These are phyloP conservation scores for Trichoderma sp. DNA, from an alignment of 2,329 filamentous ascomycete species.

Conservation along the genomic window DNA sequence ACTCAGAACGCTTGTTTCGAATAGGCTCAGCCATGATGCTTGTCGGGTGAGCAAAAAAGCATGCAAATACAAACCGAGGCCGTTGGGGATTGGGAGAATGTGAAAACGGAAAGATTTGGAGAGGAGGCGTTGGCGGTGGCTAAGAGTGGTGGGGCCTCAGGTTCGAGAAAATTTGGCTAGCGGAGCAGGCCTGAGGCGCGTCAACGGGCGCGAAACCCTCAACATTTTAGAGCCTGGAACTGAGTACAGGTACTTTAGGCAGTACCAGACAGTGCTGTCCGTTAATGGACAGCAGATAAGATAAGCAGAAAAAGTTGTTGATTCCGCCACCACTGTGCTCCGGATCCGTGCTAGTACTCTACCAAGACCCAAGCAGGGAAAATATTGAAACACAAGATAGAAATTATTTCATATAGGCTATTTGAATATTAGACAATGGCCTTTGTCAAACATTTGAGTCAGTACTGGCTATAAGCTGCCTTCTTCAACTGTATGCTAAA, in stretches of 20 bases:
- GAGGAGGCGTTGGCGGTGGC: constrained; percentile 40
- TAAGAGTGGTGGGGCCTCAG: constrained; percentile 44
- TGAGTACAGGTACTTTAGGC: not conserved
- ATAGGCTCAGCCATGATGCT: constrained; percentile 63
- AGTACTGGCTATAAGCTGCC: not conserved
- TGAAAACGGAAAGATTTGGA: constrained; percentile 39
- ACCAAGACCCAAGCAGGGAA: not conserved
- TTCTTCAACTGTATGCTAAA: not conserved
- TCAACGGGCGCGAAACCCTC: constrained; percentile 25
- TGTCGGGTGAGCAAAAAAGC: constrained; percentile 33
- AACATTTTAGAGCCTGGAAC: not conserved
- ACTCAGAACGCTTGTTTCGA: constrained; percentile 62
- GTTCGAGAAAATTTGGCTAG: constrained; percentile 42
- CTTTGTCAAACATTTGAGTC: not conserved
- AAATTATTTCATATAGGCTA: not conserved
- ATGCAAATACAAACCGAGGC: constrained; percentile 32
- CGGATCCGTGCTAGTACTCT: not conserved
- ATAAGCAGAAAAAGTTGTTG: not conserved
- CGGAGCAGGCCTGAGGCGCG: constrained; percentile 36
- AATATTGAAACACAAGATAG: not conserved
- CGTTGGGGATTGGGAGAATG: constrained; percentile 32
- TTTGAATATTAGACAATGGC: not conserved
- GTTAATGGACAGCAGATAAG: not conserved
- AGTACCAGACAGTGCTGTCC: not conserved
- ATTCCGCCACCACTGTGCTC: not conserved